Evolutionary conservation across 345 rosid genomes (phyloP).

Genomic region (Psidium guajava): DNA sequence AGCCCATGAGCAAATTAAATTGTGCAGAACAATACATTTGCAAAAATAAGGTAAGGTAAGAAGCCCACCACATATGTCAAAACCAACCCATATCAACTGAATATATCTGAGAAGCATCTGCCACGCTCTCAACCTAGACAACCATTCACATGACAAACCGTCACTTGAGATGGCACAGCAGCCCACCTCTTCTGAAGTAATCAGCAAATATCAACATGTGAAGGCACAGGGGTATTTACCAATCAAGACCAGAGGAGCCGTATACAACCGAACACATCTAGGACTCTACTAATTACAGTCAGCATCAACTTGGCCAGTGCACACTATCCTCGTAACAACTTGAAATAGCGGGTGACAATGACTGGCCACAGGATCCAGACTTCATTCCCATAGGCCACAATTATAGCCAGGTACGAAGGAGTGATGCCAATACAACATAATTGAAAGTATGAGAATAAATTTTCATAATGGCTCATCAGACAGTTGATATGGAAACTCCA

Average conservation of each 20-base stretch:
- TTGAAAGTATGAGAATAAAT: background rate
- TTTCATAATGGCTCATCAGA: background rate
- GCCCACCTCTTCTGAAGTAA: background rate
- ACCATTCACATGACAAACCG: background rate
- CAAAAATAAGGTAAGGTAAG: conserved; percentile 1
- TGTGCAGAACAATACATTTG: conserved; percentile 8
- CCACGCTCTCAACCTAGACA: conserved; percentile 7
- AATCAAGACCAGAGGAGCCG: too few species aligned
- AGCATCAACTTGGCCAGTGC: conserved; percentile 9
- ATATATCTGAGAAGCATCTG: background rate
- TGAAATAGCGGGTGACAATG: conserved; percentile 50
- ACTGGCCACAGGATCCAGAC: conserved; percentile 80
- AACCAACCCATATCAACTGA: conserved; percentile 2
- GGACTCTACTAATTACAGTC: too few species aligned
- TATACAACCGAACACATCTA: too few species aligned
- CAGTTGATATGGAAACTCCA: background rate
- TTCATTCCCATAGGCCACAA: conserved; percentile 48
- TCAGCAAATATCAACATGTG: background rate
- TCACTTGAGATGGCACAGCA: background rate
- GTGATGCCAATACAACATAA: conserved; percentile 29
- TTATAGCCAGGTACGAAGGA: conserved; percentile 59
- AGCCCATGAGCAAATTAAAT: conserved; percentile 15
- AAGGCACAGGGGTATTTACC: background rate
- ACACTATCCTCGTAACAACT: conserved; percentile 52
- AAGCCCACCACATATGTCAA: conserved; percentile 8